A percentile compares a stretch with the other conserved stretches of the same genome.
Evolutionary conservation across 2,329 filamentous ascomycete genomes (phyloP).

Genomic region (Ophiostoma himal-ulmi): DNA sequence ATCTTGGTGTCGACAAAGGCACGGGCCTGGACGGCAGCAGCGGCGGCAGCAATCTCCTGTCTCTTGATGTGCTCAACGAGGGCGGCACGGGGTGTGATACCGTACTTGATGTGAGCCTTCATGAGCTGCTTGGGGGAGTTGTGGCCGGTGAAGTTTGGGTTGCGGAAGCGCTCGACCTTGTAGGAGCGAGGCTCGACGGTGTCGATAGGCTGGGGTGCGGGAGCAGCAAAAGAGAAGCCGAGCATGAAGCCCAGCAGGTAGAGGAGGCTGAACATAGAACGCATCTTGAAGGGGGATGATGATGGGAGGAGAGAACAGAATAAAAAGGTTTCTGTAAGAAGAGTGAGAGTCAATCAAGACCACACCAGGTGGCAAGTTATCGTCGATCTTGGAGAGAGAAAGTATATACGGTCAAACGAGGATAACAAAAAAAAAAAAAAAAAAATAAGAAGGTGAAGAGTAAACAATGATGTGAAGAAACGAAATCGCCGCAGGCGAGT

Average conservation of each 20-base stretch:
- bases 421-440: not conserved
- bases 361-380: constrained; percentile 12
- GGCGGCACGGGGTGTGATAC: constrained; percentile 45
- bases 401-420: constrained; percentile 10
- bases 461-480: constrained; percentile 4
- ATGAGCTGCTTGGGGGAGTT: constrained; percentile 58
- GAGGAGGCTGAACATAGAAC: constrained; percentile 28
- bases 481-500: constrained; percentile 2
- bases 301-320: constrained; percentile 12
- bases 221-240: constrained; percentile 40
- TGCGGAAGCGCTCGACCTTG: constrained; percentile 53
- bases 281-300: constrained; percentile 26
- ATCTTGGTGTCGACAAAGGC: constrained; percentile 5
- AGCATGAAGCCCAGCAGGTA: constrained; percentile 45
- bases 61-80: constrained; percentile 37
- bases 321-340: constrained; percentile 6
- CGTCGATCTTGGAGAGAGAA: not conserved
- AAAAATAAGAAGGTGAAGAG: constrained; percentile 13
- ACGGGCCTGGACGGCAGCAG: constrained; percentile 24
- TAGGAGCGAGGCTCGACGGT: constrained; percentile 51
- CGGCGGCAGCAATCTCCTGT: constrained; percentile 24
- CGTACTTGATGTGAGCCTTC: constrained; percentile 64
- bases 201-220: constrained; percentile 35
- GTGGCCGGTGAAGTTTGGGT: constrained; percentile 47
- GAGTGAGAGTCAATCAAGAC: constrained; percentile 12